phyloP scores from a whole-genome alignment of 192 early-diverging fungal genomes.

The Umbelopsis isabellina region DNA sequence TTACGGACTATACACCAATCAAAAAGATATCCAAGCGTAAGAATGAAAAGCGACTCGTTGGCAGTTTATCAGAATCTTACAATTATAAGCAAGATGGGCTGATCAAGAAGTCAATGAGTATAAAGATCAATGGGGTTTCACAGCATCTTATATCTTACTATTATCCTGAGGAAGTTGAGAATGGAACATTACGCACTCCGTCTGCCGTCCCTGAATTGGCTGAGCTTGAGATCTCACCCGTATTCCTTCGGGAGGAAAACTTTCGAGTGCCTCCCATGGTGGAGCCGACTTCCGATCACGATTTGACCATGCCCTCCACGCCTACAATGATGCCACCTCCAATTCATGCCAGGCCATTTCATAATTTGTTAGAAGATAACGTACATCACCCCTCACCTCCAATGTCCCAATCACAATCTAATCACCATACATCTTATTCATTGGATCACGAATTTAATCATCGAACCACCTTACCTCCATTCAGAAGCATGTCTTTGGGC shows the following conservation, averaged over 20 bases:
- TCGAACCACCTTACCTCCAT: constrained; percentile 17
- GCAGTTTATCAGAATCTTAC: constrained; percentile 36
- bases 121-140: constrained; percentile 46
- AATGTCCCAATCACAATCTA: not conserved
- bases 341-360: not conserved
- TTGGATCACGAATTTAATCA: not conserved
- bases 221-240: constrained; percentile 58
- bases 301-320: constrained; percentile 4
- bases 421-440: constrained; percentile 5
- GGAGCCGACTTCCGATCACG: constrained; percentile 23
- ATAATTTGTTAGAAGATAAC: not conserved
- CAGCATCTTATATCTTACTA: constrained; percentile 48
- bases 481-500: constrained; percentile 36
- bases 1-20: constrained; percentile 39
- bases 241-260: constrained; percentile 60
- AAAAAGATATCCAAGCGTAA: constrained; percentile 30
- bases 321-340: not conserved
- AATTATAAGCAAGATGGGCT: constrained; percentile 50
- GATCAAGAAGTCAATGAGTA: constrained; percentile 67
- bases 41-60: constrained; percentile 33
- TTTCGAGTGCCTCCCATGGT: constrained; percentile 56
- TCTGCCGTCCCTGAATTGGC: constrained; percentile 55
- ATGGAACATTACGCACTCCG: constrained; percentile 52
- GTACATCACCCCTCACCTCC: not conserved
- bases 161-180: constrained; percentile 55